Conservation (phyloP, 169 alveolate genomes). For the Babesia ovis region DNA sequence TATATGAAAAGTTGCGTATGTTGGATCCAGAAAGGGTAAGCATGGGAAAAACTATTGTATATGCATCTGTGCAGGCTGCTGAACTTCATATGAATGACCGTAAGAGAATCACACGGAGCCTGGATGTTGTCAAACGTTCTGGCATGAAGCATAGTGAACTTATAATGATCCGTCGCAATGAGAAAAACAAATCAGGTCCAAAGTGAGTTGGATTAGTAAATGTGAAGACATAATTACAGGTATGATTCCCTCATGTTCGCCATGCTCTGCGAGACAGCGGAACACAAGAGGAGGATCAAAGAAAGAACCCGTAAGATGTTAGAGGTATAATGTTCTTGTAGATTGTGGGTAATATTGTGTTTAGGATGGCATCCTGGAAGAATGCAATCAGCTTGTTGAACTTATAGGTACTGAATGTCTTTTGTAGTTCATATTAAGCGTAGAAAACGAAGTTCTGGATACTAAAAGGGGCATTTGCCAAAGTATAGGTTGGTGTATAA, state of each 20-base stretch:
- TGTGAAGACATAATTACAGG: slow-evolving; percentile 3
- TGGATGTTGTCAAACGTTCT: slow-evolving; percentile 47
- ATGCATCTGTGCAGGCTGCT: slow-evolving; percentile 40
- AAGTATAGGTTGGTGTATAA: slow-evolving; percentile 40
- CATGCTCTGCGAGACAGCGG: slow-evolving; percentile 51
- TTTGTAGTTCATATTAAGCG: neutral
- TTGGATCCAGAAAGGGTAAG: slow-evolving; percentile 70
- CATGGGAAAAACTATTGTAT: neutral
- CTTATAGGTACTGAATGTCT: slow-evolving; percentile 12
- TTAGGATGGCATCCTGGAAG: slow-evolving; percentile 56
- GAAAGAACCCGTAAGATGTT: slow-evolving; percentile 42
- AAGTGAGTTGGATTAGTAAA: slow-evolving; percentile 31
- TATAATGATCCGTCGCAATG: slow-evolving; percentile 45
- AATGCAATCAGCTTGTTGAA: slow-evolving; percentile 19
- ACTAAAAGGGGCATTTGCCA: slow-evolving; percentile 49
- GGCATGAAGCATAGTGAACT: slow-evolving; percentile 74
- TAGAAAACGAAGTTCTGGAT: slow-evolving; percentile 49
- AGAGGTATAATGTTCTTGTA: slow-evolving; percentile 3
- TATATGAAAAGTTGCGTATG: slow-evolving; percentile 52
- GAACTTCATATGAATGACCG: slow-evolving; percentile 74
- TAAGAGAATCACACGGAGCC: slow-evolving; percentile 63
- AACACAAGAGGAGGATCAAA: slow-evolving; percentile 45
- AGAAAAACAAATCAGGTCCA: slow-evolving; percentile 46
- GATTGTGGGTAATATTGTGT: neutral
- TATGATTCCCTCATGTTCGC: slow-evolving; percentile 56